Base-by-base conservation (phyloP, 257 asterid species). In the Penstemon newberryi region DNA sequence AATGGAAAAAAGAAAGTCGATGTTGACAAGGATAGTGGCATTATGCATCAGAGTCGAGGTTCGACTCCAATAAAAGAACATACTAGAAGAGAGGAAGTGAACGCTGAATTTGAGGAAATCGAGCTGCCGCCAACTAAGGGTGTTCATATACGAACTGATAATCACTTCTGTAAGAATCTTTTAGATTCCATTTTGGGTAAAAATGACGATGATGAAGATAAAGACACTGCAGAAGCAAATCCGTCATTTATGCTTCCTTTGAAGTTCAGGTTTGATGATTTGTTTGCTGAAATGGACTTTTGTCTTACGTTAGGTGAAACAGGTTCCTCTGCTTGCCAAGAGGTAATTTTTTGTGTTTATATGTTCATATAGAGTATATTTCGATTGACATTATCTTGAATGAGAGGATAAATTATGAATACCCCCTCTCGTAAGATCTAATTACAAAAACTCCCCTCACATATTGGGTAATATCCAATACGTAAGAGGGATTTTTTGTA, bases 251-350 rank as follows among this genome's bases (percentile, higher is more conserved):
- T 11, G 3, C 77, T 75, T 45, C 80, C 80, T 0, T 19, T n/a
- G 43, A 79, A 68, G 63, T 79, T 79, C 58, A 68, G 71, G 6
- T 75, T 79, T 5, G 84, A 69, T 0, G 42, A 3, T 1, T 55
- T 75, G 63, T 71, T 79, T 19, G 54, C 18, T 10, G 81, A 79
- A 54, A 8, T 60, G 68, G 1, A 18, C 6, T 10, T 47, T 15
- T 52, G 15, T 43, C 59, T 46, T 3, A 15, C 4, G 38, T 47
- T 13, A 12, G 67, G 25, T 47, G 56, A 51, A 3, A 18, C 43
- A 45, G 38, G 25, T 45, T 44, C 12, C 1, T 15, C 18, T 42
- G 45, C 19, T 6, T 43, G 39, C 56, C 51, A 66, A 2, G 12
- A 68, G 50, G 78, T 70, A 38, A 58, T 43, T 58, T 11, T 12